These are phyloP conservation scores for Fusarium compactum DNA, from an alignment of 2,329 filamentous ascomycete species.

Conservation along the genomic window DNA sequence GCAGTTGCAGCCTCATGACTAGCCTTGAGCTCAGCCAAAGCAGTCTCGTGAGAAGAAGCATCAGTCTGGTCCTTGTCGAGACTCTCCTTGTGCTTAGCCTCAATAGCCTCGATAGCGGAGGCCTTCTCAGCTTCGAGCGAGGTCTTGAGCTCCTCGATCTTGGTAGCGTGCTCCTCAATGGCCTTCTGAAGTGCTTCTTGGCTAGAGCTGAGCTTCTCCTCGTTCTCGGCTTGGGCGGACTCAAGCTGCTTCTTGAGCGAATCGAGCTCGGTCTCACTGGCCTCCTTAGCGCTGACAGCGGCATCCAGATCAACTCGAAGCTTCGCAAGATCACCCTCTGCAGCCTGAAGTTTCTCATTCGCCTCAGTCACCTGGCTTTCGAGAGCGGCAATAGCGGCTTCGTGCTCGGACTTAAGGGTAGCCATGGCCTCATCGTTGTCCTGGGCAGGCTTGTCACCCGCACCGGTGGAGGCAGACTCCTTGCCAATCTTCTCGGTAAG, in stretches of 20 bases:
- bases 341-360: slow-evolving; percentile 63
- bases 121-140: slow-evolving; percentile 64
- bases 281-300: slow-evolving; percentile 62
- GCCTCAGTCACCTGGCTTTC: slow-evolving; percentile 62
- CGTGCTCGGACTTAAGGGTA: slow-evolving; percentile 63
- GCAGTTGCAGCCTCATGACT: slow-evolving; percentile 61
- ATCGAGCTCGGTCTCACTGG: slow-evolving; percentile 61
- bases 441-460: slow-evolving; percentile 57
- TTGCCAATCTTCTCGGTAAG: slow-evolving; percentile 65
- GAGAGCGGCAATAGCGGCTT: slow-evolving; percentile 61
- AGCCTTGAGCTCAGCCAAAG: slow-evolving; percentile 63
- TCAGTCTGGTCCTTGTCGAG: slow-evolving; percentile 61
- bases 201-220: slow-evolving; percentile 51
- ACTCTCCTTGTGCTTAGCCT: slow-evolving; percentile 65
- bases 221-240: slow-evolving; percentile 50
- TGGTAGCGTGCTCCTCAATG: slow-evolving; percentile 61
- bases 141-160: slow-evolving; percentile 64
- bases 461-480: slow-evolving; percentile 52
- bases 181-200: slow-evolving; percentile 54
- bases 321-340: slow-evolving; percentile 64
- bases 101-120: slow-evolving; percentile 60
- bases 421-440: slow-evolving; percentile 60
- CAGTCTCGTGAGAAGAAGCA: slow-evolving; percentile 61
- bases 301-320: slow-evolving; percentile 63
- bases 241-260: slow-evolving; percentile 65